Conservation (phyloP, 371 early-diverging fungal species). For the Haplosporangium sp. region DNA sequence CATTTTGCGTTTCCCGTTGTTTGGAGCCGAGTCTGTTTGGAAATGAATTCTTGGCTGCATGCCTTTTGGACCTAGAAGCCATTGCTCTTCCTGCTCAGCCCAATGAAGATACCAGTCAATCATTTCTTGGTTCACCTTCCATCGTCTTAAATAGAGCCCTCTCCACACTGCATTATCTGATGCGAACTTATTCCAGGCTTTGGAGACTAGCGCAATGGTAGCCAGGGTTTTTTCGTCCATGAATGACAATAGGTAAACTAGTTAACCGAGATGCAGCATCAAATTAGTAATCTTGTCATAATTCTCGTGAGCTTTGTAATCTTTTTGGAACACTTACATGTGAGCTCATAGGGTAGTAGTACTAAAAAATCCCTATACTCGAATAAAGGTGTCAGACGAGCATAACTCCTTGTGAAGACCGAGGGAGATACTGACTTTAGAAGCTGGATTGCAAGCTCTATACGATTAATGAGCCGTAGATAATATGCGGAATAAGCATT, state of each 20-base stretch:
- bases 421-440: conserved; percentile 71
- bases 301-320: conserved; percentile 46
- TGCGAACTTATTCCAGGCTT: conserved; percentile 70
- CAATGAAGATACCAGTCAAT: conserved; percentile 61
- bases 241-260: conserved; percentile 71
- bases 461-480: not conserved
- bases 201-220: conserved; percentile 64
- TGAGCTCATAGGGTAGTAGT: conserved; percentile 45
- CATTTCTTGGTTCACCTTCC: conserved; percentile 62
- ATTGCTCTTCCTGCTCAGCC: conserved; percentile 26
- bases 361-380: conserved; percentile 70
- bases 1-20: conserved; percentile 47
- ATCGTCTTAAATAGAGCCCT: conserved; percentile 60
- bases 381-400: conserved; percentile 70
- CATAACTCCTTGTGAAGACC: conserved; percentile 64
- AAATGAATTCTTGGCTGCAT: conserved; percentile 9
- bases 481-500: not conserved
- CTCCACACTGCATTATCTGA: conserved; percentile 79
- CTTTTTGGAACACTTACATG: conserved; percentile 22
- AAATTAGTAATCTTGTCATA: not conserved
- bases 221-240: conserved; percentile 63
- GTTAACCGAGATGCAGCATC: conserved; percentile 26
- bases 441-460: conserved; percentile 78
- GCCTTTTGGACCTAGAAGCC: conserved; percentile 10
- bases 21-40: conserved; percentile 16